Evolutionary conservation across 2,329 filamentous ascomycete species (phyloP), one percentile per base, ranked within the genome.

Genomic region (Dothideomycetes sp.): DNA sequence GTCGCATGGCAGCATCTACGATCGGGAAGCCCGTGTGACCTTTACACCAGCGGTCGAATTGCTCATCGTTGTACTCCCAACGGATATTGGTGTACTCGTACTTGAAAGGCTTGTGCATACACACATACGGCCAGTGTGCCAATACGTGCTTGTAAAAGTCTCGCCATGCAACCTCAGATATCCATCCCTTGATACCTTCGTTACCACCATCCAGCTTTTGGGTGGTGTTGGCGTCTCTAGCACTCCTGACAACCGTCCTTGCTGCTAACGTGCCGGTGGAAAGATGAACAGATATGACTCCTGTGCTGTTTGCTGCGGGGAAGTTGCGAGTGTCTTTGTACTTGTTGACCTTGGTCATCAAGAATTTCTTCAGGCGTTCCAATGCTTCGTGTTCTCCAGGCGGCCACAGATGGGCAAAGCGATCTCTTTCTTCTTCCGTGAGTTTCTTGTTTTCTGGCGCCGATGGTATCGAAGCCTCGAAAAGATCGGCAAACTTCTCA

Each of bases 61-160:
- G 69, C 1, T 73, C 68, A 8, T 67, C 53, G 52, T 87, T 68
- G 58, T 88, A 86, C 37, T 86, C 84, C 87, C 87, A 94, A 35
- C 74, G 63, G 33, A 94, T 80, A 51, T 88, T 80, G 31, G 82
- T 78, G 61, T 86, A 91, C 53, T 88, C 84, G 24, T 82, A 82
- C 54, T 94, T 94, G 69, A 82, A 83, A 2, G 79, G 78, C 50
- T 83, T 82, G 59, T 77, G 76, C 80, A 84, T 84, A 55, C 76
- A 85, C 5, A 87, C 69, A 52, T 87, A 88, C 0, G 88, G 88
- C 84, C 85, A 94, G 45, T 88, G 67, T 1, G 80, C 83, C 4
- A 94, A 64, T 3, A 94, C 83, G 56, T 91, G 84, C 53, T 80
- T 85, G 64, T 93, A 93, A 54, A 93, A 93, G 53, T 93, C 85